Evolutionary conservation across 257 asterid genomes (phyloP).

Genomic region (Solanum appendiculatum): DNA sequence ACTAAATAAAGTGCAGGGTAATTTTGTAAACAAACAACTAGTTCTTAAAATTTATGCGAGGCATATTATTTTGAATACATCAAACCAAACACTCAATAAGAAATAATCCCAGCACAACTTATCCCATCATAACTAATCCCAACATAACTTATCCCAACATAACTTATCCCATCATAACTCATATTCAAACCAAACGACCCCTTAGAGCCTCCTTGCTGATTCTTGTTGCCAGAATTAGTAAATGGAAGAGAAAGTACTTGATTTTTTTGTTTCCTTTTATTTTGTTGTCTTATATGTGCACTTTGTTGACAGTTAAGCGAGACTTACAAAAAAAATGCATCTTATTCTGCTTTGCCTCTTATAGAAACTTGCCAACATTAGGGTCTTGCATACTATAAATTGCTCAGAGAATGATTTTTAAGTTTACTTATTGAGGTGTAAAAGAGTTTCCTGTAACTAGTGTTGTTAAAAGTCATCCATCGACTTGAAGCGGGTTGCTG

Average conservation of each 20-base stretch:
- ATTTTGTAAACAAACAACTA: too few species aligned
- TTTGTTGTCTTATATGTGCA: background rate
- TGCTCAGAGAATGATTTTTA: background rate
- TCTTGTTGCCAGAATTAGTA: background rate
- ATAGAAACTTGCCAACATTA: background rate
- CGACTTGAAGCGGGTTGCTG: background rate
- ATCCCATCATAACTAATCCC: too few species aligned
- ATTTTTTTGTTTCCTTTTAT: background rate
- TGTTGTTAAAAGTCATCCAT: background rate
- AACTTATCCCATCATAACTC: too few species aligned
- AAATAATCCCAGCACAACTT: too few species aligned
- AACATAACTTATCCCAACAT: too few species aligned
- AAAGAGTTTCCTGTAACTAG: background rate
- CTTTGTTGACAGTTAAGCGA: background rate
- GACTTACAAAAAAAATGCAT: background rate
- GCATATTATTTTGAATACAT: too few species aligned
- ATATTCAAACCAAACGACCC: too few species aligned
- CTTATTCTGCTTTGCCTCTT: background rate
- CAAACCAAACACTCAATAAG: too few species aligned
- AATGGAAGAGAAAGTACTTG: background rate
- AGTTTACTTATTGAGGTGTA: background rate
- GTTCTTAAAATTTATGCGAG: too few species aligned
- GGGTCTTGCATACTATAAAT: background rate
- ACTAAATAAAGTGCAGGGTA: too few species aligned
- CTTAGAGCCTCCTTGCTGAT: background rate